A percentile compares a stretch with the other conserved stretches of the same genome.
Evolutionary conservation across 306 rosid species (phyloP).

Genomic region (Parietaria judaica): DNA sequence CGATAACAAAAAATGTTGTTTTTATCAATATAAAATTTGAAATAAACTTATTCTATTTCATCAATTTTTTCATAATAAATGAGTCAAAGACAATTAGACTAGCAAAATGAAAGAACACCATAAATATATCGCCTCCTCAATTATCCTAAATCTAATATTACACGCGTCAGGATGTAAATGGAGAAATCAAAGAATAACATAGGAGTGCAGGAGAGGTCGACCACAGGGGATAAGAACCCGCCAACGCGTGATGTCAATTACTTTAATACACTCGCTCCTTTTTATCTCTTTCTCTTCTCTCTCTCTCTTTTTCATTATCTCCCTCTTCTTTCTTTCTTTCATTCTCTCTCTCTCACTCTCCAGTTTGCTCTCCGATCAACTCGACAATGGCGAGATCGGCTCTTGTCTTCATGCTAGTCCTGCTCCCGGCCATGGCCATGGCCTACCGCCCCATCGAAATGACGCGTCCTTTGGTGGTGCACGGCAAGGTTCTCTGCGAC

Average conservation of each 20-base stretch:
- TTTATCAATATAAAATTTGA: no score
- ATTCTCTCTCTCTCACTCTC: not conserved
- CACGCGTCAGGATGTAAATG: not conserved
- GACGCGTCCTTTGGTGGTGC: slow-evolving; percentile 40
- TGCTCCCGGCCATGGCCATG: slow-evolving; percentile 62
- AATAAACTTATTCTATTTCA: no score
- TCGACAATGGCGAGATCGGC: slow-evolving; percentile 29
- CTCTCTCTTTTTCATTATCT: not conserved
- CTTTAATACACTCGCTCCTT: slow-evolving; percentile 2
- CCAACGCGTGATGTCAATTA: slow-evolving; percentile 1
- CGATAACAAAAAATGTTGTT: no score
- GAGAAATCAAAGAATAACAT: not conserved
- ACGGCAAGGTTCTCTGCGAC: slow-evolving; percentile 75
- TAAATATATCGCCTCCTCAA: no score
- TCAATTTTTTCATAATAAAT: no score
- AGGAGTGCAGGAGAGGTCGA: not conserved
- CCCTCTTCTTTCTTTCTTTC: not conserved
- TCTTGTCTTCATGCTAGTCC: slow-evolving; percentile 35
- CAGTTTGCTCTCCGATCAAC: not conserved
- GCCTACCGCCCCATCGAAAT: slow-evolving; percentile 49
- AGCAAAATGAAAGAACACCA: no score
- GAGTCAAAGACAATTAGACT: no score
- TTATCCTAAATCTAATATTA: not conserved
- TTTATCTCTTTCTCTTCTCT: not conserved
- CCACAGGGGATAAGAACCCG: not conserved